Evolutionary conservation across 2,329 filamentous ascomycete species (phyloP).

Genomic region (Aspergillus clavatus): DNA sequence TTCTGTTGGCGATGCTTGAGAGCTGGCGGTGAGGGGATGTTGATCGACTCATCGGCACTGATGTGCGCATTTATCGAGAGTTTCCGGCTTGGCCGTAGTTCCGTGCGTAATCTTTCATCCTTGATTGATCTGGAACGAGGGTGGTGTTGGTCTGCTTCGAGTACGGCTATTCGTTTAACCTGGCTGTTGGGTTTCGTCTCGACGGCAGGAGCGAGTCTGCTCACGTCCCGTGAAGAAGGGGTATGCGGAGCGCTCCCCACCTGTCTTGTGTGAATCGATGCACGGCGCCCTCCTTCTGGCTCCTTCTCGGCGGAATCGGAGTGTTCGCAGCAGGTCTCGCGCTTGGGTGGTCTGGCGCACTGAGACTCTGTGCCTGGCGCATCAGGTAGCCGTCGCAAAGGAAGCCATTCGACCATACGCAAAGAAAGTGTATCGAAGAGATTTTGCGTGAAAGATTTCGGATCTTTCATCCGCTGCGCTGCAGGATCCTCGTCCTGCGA

Average conservation of each 20-base stretch:
- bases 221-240: slow-evolving; percentile 24
- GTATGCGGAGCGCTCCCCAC: slow-evolving; percentile 21
- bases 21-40: slow-evolving; percentile 36
- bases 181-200: slow-evolving; percentile 38
- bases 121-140: slow-evolving; percentile 27
- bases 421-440: slow-evolving; percentile 47
- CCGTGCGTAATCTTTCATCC: slow-evolving; percentile 30
- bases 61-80: slow-evolving; percentile 29
- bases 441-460: slow-evolving; percentile 59
- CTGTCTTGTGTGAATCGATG: slow-evolving; percentile 5
- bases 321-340: slow-evolving; percentile 7
- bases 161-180: slow-evolving; percentile 37
- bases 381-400: slow-evolving; percentile 32
- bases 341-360: slow-evolving; percentile 10
- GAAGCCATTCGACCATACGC: slow-evolving; percentile 45
- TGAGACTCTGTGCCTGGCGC: slow-evolving; percentile 13
- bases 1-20: slow-evolving; percentile 39
- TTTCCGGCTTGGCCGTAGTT: slow-evolving; percentile 29
- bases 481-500: slow-evolving; percentile 17
- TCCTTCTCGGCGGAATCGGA: slow-evolving; percentile 8
- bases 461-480: slow-evolving; percentile 46
- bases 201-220: slow-evolving; percentile 27
- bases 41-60: slow-evolving; percentile 21
- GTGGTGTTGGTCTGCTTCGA: slow-evolving; percentile 35
- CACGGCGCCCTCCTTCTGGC: slow-evolving; percentile 6